Evolutionary conservation across 306 rosid species (phyloP), one percentile per base, ranked within the genome.

Genomic region (Oemleria cerasiformis): DNA sequence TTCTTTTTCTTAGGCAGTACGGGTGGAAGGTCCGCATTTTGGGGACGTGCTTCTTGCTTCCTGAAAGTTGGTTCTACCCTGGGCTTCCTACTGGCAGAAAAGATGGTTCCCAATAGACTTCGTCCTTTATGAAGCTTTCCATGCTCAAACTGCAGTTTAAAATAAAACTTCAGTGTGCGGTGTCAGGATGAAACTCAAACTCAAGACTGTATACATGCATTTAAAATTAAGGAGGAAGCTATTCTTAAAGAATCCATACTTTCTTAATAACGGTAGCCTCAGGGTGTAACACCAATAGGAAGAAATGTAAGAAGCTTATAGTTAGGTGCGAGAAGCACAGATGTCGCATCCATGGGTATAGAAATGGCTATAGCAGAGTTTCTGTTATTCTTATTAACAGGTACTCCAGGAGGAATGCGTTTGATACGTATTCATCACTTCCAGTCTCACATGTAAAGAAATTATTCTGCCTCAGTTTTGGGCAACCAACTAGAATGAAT

Each of bases 1-100:
- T 91, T 94, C 88, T 94, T 91, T 38, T 79, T 81, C 84, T 85
- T 91, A 13, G 98, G 92, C 9, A 84, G 84, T 25, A 45, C 43
- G 7, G 81, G 76, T 30, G 98, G 97, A 64, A 94, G 89, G 73
- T 94, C 97, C 57, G 79, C 92, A 78, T 94, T 94, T 80, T 91
- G 97, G 47, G 84, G 88, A 64, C 39, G 12, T 30, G 42, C 5
- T 42, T 82, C 78, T 70, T 21, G 86, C 75, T 62, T 83, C 88
- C 75, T 76, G 67, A 42, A 63, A 65, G 60, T 9, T 47, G 73
- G 77, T 45, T 77, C 75, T 9, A 79, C 79, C 66, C 76, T 81
- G 57, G 87, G 80, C 69, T 65, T 79, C 75, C 77, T 80, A 76
- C 78, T 80, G 16, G 86, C 83, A 69, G 83, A 82, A 10, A 76